phyloP scores from a whole-genome alignment of 805 yeast species.

The Pichia kluyveri region DNA sequence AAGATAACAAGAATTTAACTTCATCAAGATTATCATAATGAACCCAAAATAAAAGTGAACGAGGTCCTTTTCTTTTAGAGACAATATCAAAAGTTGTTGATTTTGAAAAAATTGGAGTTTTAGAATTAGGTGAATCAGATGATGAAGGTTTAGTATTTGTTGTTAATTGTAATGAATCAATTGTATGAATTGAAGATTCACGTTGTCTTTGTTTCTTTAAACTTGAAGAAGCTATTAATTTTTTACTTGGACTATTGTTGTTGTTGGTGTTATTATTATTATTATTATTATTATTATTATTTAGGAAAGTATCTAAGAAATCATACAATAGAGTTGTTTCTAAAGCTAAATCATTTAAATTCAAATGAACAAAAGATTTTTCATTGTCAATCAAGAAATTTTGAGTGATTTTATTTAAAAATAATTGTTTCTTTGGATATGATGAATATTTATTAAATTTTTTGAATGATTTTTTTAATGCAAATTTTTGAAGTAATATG shows the following conservation, averaged over 20 bases:
- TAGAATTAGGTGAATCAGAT: not conserved
- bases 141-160: not conserved
- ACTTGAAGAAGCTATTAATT: not conserved
- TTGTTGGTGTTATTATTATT: not conserved
- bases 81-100: slow-evolving; percentile 30
- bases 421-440: slow-evolving; percentile 24
- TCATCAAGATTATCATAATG: slow-evolving; percentile 53
- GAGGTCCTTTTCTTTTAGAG: slow-evolving; percentile 27
- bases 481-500: slow-evolving; percentile 65
- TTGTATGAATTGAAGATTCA: slow-evolving; percentile 12
- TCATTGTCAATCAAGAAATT: slow-evolving; percentile 29
- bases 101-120: slow-evolving; percentile 13
- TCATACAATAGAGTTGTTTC: slow-evolving; percentile 50
- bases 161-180: slow-evolving; percentile 18
- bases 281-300: slow-evolving; percentile 6
- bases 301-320: slow-evolving; percentile 25
- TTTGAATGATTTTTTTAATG: slow-evolving; percentile 62
- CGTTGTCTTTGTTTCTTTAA: not conserved
- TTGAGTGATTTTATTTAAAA: slow-evolving; percentile 24
- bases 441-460: slow-evolving; percentile 46
- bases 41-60: slow-evolving; percentile 40
- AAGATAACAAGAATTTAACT: slow-evolving; percentile 36
- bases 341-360: slow-evolving; percentile 51
- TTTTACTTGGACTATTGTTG: not conserved
- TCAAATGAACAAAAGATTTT: slow-evolving; percentile 51